A percentile compares a stretch with the other conserved stretches of the same genome.
Evolutionary conservation across 192 early-diverging fungal species (phyloP).

Genomic region (Oehlia diaphana): DNA sequence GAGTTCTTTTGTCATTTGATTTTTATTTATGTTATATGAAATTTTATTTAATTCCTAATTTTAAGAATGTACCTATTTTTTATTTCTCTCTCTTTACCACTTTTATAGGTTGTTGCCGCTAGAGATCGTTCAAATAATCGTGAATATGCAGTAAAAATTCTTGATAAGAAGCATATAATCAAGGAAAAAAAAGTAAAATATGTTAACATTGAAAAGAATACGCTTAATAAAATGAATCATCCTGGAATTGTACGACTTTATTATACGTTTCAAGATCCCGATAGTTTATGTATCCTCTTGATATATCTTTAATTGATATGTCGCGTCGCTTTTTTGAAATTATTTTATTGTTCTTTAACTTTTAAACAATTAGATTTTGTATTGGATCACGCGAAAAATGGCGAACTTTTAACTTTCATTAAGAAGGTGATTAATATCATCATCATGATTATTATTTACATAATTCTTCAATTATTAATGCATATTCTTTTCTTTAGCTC

Average conservation of each 20-base stretch:
- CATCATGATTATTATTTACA: slow-evolving; percentile 8
- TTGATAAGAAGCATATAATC: slow-evolving; percentile 85
- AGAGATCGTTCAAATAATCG: slow-evolving; percentile 67
- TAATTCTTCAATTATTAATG: neutral
- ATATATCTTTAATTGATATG: neutral
- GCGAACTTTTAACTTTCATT: slow-evolving; percentile 88
- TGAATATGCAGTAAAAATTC: slow-evolving; percentile 88
- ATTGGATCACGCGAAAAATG: slow-evolving; percentile 85
- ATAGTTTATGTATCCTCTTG: slow-evolving; percentile 70
- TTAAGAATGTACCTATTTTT: neutral
- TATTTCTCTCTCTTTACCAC: neutral
- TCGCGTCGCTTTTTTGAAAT: neutral
- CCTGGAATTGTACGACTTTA: slow-evolving; percentile 90
- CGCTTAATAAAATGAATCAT: slow-evolving; percentile 82
- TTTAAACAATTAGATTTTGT: slow-evolving; percentile 72
- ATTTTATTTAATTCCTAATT: neutral
- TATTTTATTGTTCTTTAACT: slow-evolving; percentile 15
- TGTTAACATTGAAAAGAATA: slow-evolving; percentile 92
- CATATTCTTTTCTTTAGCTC: slow-evolving; percentile 48
- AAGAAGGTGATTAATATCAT: slow-evolving; percentile 52
- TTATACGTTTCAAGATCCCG: slow-evolving; percentile 93
- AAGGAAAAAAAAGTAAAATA: slow-evolving; percentile 97
- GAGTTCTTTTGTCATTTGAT: neutral
- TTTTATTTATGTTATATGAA: neutral
- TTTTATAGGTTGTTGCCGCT: slow-evolving; percentile 66